These are phyloP conservation scores for Xylaria sp. DNA, from an alignment of 2,329 filamentous ascomycete species.

Conservation along the genomic window DNA sequence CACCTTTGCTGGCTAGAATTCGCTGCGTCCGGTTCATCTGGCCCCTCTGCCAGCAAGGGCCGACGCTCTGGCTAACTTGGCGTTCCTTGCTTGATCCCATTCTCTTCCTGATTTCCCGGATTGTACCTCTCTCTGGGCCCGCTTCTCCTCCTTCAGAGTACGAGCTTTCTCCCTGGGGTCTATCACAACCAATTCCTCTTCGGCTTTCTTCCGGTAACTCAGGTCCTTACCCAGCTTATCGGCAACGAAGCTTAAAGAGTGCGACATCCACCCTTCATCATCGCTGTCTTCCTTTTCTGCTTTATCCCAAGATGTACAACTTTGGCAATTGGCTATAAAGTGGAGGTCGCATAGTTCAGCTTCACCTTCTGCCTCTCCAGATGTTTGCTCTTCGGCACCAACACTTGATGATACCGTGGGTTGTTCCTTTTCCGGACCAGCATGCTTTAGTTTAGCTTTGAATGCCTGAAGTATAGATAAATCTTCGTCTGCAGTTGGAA, in stretches of 20 bases:
- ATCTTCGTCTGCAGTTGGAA: slow-evolving; percentile 65
- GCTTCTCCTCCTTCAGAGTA: slow-evolving; percentile 73
- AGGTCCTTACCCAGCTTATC: slow-evolving; percentile 92
- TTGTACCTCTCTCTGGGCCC: slow-evolving; percentile 65
- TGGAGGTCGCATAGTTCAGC: slow-evolving; percentile 88
- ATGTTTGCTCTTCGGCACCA: slow-evolving; percentile 44
- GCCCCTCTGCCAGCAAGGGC: slow-evolving; percentile 67
- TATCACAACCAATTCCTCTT: slow-evolving; percentile 91
- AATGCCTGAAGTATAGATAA: slow-evolving; percentile 82
- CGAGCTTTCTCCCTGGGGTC: slow-evolving; percentile 87
- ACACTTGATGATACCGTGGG: slow-evolving; percentile 32
- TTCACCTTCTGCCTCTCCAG: slow-evolving; percentile 68
- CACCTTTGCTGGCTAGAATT: slow-evolving; percentile 2
- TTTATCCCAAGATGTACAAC: slow-evolving; percentile 85
- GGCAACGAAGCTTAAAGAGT: slow-evolving; percentile 85
- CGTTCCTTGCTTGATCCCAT: slow-evolving; percentile 69
- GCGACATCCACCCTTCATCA: slow-evolving; percentile 83
- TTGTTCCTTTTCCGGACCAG: slow-evolving; percentile 50
- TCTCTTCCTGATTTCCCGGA: slow-evolving; percentile 62
- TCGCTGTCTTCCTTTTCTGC: slow-evolving; percentile 62
- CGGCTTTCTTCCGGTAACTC: slow-evolving; percentile 88
- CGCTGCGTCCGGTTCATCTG: slow-evolving; percentile 51
- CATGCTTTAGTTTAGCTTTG: slow-evolving; percentile 75
- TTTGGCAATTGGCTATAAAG: slow-evolving; percentile 95
- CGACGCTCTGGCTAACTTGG: slow-evolving; percentile 63